Conservation (phyloP, 768 basidiomycete genomes). For the Hydnomerulius pinastri region DNA sequence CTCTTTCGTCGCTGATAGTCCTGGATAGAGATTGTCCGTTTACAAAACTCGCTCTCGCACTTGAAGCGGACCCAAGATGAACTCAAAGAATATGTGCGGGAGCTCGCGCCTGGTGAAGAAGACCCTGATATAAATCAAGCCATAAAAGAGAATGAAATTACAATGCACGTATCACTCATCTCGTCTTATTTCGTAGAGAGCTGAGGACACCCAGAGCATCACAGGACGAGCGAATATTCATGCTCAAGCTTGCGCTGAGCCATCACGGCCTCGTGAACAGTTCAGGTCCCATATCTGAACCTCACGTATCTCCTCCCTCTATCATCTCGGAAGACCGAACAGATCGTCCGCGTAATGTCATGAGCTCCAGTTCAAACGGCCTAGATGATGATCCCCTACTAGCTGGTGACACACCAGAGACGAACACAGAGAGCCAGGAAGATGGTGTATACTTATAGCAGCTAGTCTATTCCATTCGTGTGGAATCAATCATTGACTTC, state of each 20-base stretch:
- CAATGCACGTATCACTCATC: conserved; percentile 57
- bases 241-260: conserved; percentile 63
- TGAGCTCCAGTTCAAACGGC: conserved; percentile 14
- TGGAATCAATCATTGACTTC: too few species aligned
- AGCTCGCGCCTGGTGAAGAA: conserved; percentile 33
- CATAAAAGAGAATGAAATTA: conserved; percentile 67
- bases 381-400: conserved; percentile 11
- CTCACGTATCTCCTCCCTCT: not conserved
- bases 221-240: conserved; percentile 74
- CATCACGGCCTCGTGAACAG: conserved; percentile 59
- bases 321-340: not conserved
- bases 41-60: conserved; percentile 69
- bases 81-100: conserved; percentile 48
- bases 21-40: conserved; percentile 66
- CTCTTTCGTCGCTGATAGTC: not conserved
- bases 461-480: too few species aligned
- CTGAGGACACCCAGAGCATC: conserved; percentile 54
- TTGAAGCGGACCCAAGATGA: conserved; percentile 62
- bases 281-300: conserved; percentile 12
- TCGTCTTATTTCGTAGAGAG: not conserved
- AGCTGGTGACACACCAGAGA: not conserved
- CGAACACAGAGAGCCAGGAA: not conserved
- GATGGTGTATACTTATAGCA: conserved; percentile 33
- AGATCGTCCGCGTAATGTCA: conserved; percentile 3
- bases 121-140: conserved; percentile 65